phyloP scores from a whole-genome alignment of 2,329 filamentous ascomycete genomes.

The Diaporthe sp. region DNA sequence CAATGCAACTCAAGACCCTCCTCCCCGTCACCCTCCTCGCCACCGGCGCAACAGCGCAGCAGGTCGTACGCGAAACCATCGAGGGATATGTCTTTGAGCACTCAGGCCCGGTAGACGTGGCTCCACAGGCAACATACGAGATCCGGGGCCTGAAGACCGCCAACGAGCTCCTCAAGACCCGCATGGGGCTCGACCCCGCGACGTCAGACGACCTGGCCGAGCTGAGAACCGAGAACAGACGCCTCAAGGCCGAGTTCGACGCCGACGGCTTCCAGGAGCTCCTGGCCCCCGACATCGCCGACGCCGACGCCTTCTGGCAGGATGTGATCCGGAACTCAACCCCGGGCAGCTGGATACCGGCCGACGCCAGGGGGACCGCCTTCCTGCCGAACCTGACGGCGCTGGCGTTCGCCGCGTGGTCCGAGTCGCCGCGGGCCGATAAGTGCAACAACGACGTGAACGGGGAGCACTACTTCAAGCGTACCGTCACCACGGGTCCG shows the following conservation, averaged over 20 bases:
- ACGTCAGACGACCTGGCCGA: conserved; percentile 12
- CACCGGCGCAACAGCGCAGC: conserved; percentile 26
- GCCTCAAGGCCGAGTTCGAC: conserved; percentile 47
- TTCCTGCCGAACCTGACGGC: conserved; percentile 48
- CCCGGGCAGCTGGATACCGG: conserved; percentile 42
- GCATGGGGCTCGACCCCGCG: conserved; percentile 24
- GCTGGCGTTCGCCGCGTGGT: conserved; percentile 46
- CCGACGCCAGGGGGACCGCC: conserved; percentile 45
- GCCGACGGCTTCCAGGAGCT: conserved; percentile 45
- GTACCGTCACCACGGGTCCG: conserved; percentile 40
- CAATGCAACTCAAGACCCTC: conserved; percentile 40
- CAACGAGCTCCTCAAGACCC: conserved; percentile 30
- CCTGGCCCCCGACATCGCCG: conserved; percentile 45
- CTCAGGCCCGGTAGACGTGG: conserved; percentile 7
- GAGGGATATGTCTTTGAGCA: conserved; percentile 31
- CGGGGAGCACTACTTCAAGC: conserved; percentile 50
- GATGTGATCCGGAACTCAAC: conserved; percentile 42
- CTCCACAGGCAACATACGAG: conserved; percentile 12
- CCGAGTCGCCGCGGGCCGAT: conserved; percentile 44
- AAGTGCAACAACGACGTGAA: conserved; percentile 48
- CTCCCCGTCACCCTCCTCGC: conserved; percentile 30
- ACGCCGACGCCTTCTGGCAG: conserved; percentile 47
- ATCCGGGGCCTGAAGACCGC: conserved; percentile 24
- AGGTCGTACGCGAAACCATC: conserved; percentile 19
- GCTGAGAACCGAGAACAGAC: conserved; percentile 19